A percentile compares a stretch with the other conserved stretches of the same genome.
These are phyloP conservation scores for Amaranthus cruentus DNA, from an alignment of 148 eudicot genomes.

Conservation along the genomic window DNA sequence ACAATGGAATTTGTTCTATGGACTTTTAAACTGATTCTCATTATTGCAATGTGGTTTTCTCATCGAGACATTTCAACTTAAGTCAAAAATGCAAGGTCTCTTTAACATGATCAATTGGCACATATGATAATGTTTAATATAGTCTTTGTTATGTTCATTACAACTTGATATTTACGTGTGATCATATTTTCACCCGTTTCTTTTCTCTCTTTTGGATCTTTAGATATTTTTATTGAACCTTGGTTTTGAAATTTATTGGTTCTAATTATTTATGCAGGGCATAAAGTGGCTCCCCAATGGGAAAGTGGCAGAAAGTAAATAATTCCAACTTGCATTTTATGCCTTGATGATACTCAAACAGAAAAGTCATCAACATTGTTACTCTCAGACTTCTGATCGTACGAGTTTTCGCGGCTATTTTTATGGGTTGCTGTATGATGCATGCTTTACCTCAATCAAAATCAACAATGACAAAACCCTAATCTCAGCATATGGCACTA, in stretches of 20 bases:
- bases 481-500: too few species aligned
- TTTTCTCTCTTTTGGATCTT: neutral
- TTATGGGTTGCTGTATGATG: neutral
- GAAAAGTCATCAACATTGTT: constrained; percentile 8
- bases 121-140: neutral
- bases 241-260: constrained; percentile 4
- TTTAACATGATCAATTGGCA: neutral
- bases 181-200: neutral
- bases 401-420: neutral
- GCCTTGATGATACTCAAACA: neutral
- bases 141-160: neutral
- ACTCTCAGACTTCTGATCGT: constrained; percentile 2
- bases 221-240: neutral
- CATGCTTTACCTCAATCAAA: neutral
- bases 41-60: neutral
- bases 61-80: too few species aligned
- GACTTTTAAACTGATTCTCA: neutral
- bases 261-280: constrained; percentile 24
- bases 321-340: neutral
- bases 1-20: neutral
- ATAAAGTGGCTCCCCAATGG: constrained; percentile 23
- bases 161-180: neutral
- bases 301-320: constrained; percentile 23
- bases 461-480: too few species aligned
- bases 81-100: neutral